A percentile compares a stretch with the other conserved stretches of the same genome.
Evolutionary conservation across 2,329 filamentous ascomycete genomes (phyloP).

Genomic region (Trichophaea hybrida): DNA sequence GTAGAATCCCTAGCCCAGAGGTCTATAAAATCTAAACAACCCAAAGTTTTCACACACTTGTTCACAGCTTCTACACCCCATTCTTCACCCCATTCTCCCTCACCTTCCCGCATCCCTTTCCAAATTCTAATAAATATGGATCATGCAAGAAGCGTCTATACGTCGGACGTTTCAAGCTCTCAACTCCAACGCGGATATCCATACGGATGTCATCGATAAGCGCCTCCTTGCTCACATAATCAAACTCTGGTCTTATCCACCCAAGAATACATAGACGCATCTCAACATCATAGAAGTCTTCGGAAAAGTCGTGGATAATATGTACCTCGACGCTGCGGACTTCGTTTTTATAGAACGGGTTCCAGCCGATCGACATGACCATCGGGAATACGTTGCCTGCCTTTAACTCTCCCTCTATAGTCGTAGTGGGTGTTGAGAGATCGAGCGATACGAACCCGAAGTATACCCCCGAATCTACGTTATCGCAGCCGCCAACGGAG

Average conservation of each 20-base stretch:
- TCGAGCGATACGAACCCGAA: conserved; percentile 77
- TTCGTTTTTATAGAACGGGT: conserved; percentile 91
- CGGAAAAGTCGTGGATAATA: conserved; percentile 59
- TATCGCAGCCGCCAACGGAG: conserved; percentile 49
- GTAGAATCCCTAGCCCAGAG: too few relatives aligned
- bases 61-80: background rate
- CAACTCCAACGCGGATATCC: conserved; percentile 70
- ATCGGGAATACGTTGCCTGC: conserved; percentile 52
- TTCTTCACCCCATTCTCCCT: too few relatives aligned
- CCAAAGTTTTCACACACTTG: background rate
- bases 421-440: conserved; percentile 34
- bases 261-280: conserved; percentile 72
- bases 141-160: conserved; percentile 32
- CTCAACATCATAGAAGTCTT: conserved; percentile 71
- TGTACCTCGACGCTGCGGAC: conserved; percentile 80
- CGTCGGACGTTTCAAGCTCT: conserved; percentile 51
- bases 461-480: conserved; percentile 68
- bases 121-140: conserved; percentile 17
- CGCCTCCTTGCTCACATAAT: conserved; percentile 72
- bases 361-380: conserved; percentile 92
- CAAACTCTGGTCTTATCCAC: conserved; percentile 76
- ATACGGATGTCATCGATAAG: conserved; percentile 76
- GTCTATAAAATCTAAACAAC: too few relatives aligned
- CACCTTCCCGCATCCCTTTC: too few relatives aligned
- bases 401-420: background rate